Evolutionary conservation across 78 protist species (phyloP).

Genomic region (Dictyostelium firmibasis): DNA sequence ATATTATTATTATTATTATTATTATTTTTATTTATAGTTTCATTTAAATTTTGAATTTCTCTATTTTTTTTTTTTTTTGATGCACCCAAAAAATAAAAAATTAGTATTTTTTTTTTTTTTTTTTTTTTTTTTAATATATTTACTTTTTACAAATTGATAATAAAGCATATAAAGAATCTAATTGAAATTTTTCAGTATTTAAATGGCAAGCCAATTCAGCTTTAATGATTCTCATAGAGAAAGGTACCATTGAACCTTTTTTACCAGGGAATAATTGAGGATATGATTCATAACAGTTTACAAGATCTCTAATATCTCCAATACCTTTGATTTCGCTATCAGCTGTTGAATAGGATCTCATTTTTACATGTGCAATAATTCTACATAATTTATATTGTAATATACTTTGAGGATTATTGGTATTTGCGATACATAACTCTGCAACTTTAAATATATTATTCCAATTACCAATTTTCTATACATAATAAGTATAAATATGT

Average conservation of each 20-base stretch:
- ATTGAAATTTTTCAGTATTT: constrained; percentile 47
- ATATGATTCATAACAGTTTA: constrained; percentile 48
- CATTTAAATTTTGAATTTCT: constrained; percentile 6
- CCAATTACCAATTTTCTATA: constrained; percentile 70
- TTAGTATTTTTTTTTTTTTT: not conserved
- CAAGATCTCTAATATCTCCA: constrained; percentile 54
- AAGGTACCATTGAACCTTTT: constrained; percentile 67
- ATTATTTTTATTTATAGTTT: not conserved
- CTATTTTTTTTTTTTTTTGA: not conserved
- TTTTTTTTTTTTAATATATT: not conserved
- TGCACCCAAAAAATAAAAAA: not conserved
- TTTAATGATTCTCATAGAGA: constrained; percentile 62
- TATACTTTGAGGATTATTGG: constrained; percentile 59
- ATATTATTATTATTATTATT: not conserved
- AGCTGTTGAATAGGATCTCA: constrained; percentile 44
- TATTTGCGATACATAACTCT: constrained; percentile 63
- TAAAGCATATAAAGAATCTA: constrained; percentile 54
- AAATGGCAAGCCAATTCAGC: constrained; percentile 59
- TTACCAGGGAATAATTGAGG: constrained; percentile 39
- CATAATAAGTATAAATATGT: not conserved
- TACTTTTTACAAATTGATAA: constrained; percentile 43
- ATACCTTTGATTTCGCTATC: constrained; percentile 63
- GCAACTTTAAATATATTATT: constrained; percentile 73
- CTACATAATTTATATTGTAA: constrained; percentile 64
- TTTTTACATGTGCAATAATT: constrained; percentile 58